Evolutionary conservation across 139 green algal genomes (phyloP).

Genomic region (Penium margaritaceum): DNA sequence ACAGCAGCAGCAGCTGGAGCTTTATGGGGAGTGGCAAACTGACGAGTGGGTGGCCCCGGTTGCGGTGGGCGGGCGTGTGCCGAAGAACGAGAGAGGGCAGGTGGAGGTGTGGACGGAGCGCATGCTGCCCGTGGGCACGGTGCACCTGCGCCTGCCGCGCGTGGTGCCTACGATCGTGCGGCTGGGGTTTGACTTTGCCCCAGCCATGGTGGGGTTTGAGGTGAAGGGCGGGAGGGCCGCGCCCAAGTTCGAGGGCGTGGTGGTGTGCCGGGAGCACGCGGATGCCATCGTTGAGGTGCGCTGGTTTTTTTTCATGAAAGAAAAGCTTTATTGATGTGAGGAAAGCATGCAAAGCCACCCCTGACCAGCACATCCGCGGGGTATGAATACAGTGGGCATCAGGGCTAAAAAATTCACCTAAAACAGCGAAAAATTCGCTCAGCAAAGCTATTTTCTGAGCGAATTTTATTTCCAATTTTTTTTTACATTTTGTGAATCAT

Average conservation of each 20-base stretch:
- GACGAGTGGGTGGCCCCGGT: slow-evolving; percentile 34
- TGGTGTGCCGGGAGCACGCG: slow-evolving; percentile 39
- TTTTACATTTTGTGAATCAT: too few species aligned
- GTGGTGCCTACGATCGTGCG: slow-evolving; percentile 13
- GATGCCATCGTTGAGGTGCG: slow-evolving; percentile 36
- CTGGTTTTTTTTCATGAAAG: too few species aligned
- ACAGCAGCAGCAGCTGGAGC: not conserved
- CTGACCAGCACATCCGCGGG: too few species aligned
- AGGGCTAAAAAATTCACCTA: too few species aligned
- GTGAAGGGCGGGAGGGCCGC: slow-evolving; percentile 31
- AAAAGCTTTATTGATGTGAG: too few species aligned
- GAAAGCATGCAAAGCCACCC: too few species aligned
- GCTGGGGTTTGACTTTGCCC: slow-evolving; percentile 47
- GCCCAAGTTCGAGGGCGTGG: slow-evolving; percentile 40
- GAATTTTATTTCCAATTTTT: too few species aligned
- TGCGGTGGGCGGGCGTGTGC: slow-evolving; percentile 31
- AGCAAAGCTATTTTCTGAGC: too few species aligned
- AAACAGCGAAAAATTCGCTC: too few species aligned
- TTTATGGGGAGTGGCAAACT: slow-evolving; percentile 47
- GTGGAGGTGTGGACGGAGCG: slow-evolving; percentile 41
- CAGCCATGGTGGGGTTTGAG: slow-evolving; percentile 49
- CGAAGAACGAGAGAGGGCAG: slow-evolving; percentile 44
- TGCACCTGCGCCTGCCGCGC: slow-evolving; percentile 43
- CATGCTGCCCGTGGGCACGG: slow-evolving; percentile 37
- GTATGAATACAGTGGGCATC: too few species aligned